phyloP scores from a whole-genome alignment of 2,329 filamentous ascomycete species.

The Microdochium paspali region DNA sequence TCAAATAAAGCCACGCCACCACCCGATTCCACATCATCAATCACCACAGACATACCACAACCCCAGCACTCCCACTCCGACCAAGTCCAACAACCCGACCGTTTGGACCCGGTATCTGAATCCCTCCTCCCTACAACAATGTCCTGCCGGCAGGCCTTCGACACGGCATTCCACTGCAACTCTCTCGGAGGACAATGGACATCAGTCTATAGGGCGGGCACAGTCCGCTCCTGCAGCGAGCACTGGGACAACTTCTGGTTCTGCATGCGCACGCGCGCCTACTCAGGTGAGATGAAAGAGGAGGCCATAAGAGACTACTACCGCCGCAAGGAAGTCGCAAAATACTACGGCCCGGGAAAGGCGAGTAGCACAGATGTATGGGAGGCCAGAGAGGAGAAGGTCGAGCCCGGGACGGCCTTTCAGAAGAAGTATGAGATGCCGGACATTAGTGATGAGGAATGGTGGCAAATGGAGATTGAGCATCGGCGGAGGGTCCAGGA shows the following conservation, averaged over 20 bases:
- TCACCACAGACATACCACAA: too few species aligned
- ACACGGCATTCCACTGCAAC: conserved; percentile 90
- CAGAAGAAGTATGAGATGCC: conserved; percentile 26
- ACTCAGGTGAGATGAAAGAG: conserved; percentile 48
- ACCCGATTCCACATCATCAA: background rate
- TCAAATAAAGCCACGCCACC: background rate
- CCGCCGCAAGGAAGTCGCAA: conserved; percentile 52
- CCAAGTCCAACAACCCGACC: conserved; percentile 6
- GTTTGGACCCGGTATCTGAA: conserved; percentile 45
- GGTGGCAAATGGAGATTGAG: conserved; percentile 25
- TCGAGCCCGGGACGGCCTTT: conserved; percentile 41
- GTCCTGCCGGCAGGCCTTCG: conserved; percentile 85
- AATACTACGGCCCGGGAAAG: conserved; percentile 50
- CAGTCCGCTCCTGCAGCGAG: conserved; percentile 66
- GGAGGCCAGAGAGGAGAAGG: conserved; percentile 58
- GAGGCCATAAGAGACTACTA: conserved; percentile 59
- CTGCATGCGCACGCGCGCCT: conserved; percentile 78
- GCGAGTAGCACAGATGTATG: conserved; percentile 87
- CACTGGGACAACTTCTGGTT: conserved; percentile 96
- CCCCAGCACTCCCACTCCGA: background rate
- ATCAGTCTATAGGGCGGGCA: conserved; percentile 80
- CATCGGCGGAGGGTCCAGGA: conserved; percentile 11
- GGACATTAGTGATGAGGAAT: conserved; percentile 31
- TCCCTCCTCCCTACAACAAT: conserved; percentile 70
- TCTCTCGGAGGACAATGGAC: conserved; percentile 86